Conservation (phyloP, 345 rosid genomes). For the Eucalyptus cladocalyx region DNA sequence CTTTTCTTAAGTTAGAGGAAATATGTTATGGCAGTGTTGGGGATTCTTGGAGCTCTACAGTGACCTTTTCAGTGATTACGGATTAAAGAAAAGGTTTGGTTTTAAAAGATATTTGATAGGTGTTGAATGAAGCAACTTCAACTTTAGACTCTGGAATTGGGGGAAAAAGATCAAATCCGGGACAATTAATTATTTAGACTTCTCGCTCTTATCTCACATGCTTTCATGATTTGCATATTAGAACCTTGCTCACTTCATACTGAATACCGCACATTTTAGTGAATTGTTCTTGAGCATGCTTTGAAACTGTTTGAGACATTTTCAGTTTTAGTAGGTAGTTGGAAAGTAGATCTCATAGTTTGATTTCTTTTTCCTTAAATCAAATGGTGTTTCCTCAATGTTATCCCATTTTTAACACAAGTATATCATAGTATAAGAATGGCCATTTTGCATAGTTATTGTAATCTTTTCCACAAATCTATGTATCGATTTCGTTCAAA, state of each 20-base stretch:
- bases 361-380: not conserved
- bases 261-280: not conserved
- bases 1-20: not conserved
- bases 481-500: not conserved
- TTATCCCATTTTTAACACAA: not conserved
- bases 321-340: not conserved
- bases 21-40: not conserved
- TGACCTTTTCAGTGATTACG: not conserved
- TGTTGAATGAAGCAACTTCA: not conserved
- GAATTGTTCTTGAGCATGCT: not conserved
- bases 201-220: not conserved
- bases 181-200: not conserved
- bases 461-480: not conserved
- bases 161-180: not conserved
- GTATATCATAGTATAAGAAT: not conserved
- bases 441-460: not conserved
- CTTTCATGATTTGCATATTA: not conserved
- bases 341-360: not conserved
- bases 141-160: not conserved
- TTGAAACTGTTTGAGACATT: not conserved
- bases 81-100: not conserved
- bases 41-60: not conserved
- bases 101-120: not conserved
- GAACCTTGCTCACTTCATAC: not conserved
- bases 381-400: not conserved